phyloP scores from a whole-genome alignment of 2,329 filamentous ascomycete species.

The Paracoccidioides brasiliensis region DNA sequence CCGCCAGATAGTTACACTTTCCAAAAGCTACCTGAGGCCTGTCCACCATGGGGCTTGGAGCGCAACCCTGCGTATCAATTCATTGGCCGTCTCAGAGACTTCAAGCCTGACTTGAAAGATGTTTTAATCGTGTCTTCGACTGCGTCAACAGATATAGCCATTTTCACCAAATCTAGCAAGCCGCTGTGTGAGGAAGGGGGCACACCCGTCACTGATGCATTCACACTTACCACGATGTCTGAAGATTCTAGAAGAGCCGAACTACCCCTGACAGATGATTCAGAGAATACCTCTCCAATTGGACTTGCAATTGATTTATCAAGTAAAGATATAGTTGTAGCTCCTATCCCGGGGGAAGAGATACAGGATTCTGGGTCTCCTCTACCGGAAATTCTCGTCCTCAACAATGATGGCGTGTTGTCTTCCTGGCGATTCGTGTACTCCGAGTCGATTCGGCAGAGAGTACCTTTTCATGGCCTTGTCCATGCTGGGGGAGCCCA shows the following conservation, averaged over 20 bases:
- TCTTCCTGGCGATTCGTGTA: conserved; percentile 88
- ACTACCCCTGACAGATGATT: conserved; percentile 53
- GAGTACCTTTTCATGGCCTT: conserved; percentile 60
- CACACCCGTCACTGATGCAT: conserved; percentile 52
- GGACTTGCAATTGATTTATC: conserved; percentile 78
- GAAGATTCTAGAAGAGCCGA: conserved; percentile 64
- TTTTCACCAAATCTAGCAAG: conserved; percentile 60
- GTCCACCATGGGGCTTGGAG: conserved; percentile 55
- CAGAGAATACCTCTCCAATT: conserved; percentile 62
- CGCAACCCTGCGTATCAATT: conserved; percentile 61
- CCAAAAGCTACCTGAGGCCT: conserved; percentile 62
- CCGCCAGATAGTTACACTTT: conserved; percentile 45
- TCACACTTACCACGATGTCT: conserved; percentile 57
- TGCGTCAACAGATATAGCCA: conserved; percentile 61
- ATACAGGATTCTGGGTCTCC: conserved; percentile 67
- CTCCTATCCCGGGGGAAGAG: conserved; percentile 66
- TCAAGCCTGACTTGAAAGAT: conserved; percentile 68
- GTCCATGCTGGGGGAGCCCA: conserved; percentile 24
- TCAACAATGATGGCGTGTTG: conserved; percentile 81
- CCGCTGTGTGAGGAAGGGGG: conserved; percentile 50
- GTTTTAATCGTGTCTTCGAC: conserved; percentile 72
- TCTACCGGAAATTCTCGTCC: conserved; percentile 66
- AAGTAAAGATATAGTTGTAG: conserved; percentile 60
- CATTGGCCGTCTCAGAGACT: conserved; percentile 63
- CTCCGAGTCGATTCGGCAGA: conserved; percentile 65